Conservation (phyloP, 768 basidiomycete genomes). For the Trametes coccinea region DNA sequence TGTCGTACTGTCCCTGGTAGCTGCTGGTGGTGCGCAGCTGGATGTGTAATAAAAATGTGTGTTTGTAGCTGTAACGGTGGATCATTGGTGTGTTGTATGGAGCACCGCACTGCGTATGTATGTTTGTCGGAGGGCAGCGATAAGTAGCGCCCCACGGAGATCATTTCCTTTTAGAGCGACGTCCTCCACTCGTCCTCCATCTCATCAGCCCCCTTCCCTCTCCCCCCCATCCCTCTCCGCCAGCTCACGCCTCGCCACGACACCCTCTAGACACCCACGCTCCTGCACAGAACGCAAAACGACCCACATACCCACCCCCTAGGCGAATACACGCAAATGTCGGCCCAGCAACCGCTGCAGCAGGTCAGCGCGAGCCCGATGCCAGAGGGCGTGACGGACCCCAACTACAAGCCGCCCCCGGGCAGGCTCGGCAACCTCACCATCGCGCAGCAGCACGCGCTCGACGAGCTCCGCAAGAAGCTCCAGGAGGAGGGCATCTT, state of each 20-base stretch:
- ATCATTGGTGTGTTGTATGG: background rate
- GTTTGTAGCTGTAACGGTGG: slow-evolving; percentile 17
- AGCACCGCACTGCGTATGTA: too few relatives aligned
- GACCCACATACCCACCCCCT: background rate
- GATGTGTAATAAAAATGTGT: background rate
- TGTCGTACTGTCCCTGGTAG: slow-evolving; percentile 6
- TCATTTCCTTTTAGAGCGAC: slow-evolving; percentile 18
- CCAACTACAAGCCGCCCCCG: slow-evolving; percentile 64
- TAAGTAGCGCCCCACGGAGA: slow-evolving; percentile 8
- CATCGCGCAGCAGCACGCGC: slow-evolving; percentile 56
- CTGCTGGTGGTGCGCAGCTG: background rate
- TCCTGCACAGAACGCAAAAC: background rate
- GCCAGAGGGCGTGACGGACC: slow-evolving; percentile 61
- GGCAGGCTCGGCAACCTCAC: slow-evolving; percentile 83
- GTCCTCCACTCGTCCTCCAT: background rate
- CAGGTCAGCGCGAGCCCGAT: slow-evolving; percentile 54
- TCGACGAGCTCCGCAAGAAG: slow-evolving; percentile 68
- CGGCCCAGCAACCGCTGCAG: background rate
- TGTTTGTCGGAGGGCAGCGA: background rate
- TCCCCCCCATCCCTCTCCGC: background rate
- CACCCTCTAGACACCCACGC: background rate
- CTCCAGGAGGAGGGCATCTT: slow-evolving; percentile 61
- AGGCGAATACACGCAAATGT: background rate
- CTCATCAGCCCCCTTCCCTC: background rate
- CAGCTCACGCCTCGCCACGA: slow-evolving; percentile 2